Evolutionary conservation across 805 yeast genomes (phyloP), one percentile per base, ranked within the genome.

Genomic region (Teunomyces lycoperdinae): DNA sequence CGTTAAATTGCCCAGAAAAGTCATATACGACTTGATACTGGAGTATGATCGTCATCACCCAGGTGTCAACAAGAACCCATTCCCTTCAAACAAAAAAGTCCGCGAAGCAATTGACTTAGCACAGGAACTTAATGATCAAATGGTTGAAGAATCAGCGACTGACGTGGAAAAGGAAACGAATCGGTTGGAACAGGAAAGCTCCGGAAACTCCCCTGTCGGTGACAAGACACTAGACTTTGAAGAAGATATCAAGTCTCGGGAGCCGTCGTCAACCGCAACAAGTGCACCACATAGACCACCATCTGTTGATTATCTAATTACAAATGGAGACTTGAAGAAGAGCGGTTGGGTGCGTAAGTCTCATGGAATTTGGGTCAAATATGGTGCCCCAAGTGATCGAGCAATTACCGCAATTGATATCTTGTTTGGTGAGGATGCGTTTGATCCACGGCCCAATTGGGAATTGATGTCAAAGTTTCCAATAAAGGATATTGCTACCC

Each of bases 361-460:
- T 4, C 55, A 70, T 53, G 85, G 86, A 7, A 57, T 86, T 10
- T 86, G 90, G 91, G 70, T 79, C 28, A 78, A 79, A 51, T 70
- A 70, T 44, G 89, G 82, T 4, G 72, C 63, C 33, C 56, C 60
- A 27, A 62, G 63, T 24, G 54, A 60, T 9, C 50, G 63, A 16
- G 70, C 82, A 1, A 62, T 85, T 5, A 77, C 82, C 6, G 87
- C 77, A 2, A 56, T 89, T 9, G 89, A 87, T 52, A 74, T 89
- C 1, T 66, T 91, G 31, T 90, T 82, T 68, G 95, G 96, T 1
- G 60, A 63, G 2, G 88, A 83, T 53, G 84, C 87, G 1, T 81
- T 78, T 3, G 96, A 89, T 45, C 95, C 96, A 3, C 71, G 96
- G 47, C 80, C 81, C 0, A 79, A 78, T 42, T 90, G 96, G 96